Percentiles rank a stretch among this genome's conserved stretches.
phyloP scores from a whole-genome alignment of 208 protist genomes.

The Leishmania turanica region DNA sequence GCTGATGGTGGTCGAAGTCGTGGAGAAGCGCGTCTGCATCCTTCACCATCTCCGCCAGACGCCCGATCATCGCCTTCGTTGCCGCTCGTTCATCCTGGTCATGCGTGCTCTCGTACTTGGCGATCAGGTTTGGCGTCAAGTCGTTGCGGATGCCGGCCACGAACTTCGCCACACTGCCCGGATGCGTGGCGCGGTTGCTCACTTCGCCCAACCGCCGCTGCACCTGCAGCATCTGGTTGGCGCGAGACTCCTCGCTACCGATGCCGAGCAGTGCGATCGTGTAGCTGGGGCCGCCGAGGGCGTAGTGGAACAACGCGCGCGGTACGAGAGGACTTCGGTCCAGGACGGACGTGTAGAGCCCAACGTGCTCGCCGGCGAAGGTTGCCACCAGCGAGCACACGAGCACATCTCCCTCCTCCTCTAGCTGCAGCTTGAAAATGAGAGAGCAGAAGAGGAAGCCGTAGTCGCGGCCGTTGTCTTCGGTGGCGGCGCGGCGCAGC shows the following conservation, averaged over 20 bases:
- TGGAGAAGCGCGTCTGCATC: conserved; percentile 67
- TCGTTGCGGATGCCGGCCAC: conserved; percentile 70
- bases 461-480: conserved; percentile 51
- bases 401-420: conserved; percentile 65
- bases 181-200: conserved; percentile 65
- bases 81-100: conserved; percentile 34
- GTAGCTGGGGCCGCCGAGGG: conserved; percentile 81
- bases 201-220: conserved; percentile 70
- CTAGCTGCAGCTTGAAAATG: conserved; percentile 65
- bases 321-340: conserved; percentile 69
- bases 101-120: conserved; percentile 45
- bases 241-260: conserved; percentile 56
- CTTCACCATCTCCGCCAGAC: conserved; percentile 69
- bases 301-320: conserved; percentile 80
- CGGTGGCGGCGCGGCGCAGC: conserved; percentile 29
- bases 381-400: conserved; percentile 70
- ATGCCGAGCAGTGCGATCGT: conserved; percentile 79
- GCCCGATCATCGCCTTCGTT: conserved; percentile 57
- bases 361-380: conserved; percentile 74
- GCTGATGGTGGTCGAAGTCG: conserved; percentile 76
- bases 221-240: conserved; percentile 73
- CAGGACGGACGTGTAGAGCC: conserved; percentile 68
- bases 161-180: conserved; percentile 77
- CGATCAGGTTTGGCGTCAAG: conserved; percentile 54
- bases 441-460: conserved; percentile 71